Conservation (phyloP, 306 rosid species). For the Sphenostylis stenocarpa region DNA sequence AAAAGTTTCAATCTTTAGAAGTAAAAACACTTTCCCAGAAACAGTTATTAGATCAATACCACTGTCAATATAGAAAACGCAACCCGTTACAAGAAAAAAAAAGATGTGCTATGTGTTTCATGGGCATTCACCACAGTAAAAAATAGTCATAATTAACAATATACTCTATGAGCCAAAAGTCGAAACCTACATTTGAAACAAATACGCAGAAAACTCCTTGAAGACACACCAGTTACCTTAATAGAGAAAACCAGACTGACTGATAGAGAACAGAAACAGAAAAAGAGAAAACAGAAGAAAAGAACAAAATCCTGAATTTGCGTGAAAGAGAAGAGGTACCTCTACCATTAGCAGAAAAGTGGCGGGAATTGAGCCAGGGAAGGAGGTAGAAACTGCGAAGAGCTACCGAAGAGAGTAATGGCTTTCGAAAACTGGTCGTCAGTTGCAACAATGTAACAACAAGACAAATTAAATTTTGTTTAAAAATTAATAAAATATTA, state of each 20-base stretch:
- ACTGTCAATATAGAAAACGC: background rate
- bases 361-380: slow-evolving; percentile 73
- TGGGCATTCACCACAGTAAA: slow-evolving; percentile 13
- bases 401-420: slow-evolving; percentile 1
- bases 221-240: background rate
- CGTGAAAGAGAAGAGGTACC: slow-evolving; percentile 48
- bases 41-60: slow-evolving; percentile 52
- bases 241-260: background rate
- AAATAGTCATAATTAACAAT: background rate
- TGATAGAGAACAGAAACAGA: background rate
- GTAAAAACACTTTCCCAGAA: slow-evolving; percentile 41
- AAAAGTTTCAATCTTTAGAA: slow-evolving; percentile 36
- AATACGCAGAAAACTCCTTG: slow-evolving; percentile 31
- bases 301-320: background rate
- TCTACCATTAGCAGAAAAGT: slow-evolving; percentile 43
- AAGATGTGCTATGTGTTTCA: slow-evolving; percentile 21
- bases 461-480: slow-evolving; percentile 17
- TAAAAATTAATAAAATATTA: background rate
- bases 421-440: slow-evolving; percentile 43
- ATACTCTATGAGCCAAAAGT: slow-evolving; percentile 1
- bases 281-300: background rate
- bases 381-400: slow-evolving; percentile 27
- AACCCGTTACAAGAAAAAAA: background rate
- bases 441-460: slow-evolving; percentile 65
- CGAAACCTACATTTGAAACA: slow-evolving; percentile 21